These are phyloP conservation scores for Pouteria glomerata DNA, from an alignment of 148 eudicot genomes.

Conservation along the genomic window DNA sequence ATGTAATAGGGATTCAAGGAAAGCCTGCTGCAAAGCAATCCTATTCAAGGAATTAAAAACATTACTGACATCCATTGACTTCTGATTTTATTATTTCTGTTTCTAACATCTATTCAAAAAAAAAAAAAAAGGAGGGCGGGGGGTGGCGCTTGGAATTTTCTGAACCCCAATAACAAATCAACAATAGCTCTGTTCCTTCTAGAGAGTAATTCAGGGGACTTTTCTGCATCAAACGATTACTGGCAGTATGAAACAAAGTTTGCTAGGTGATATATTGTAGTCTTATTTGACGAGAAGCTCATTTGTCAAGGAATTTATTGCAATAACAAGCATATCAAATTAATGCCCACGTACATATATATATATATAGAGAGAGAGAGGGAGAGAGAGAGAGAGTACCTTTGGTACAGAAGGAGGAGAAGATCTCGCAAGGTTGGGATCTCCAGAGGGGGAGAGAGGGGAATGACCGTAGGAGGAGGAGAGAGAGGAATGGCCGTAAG, in stretches of 20 bases:
- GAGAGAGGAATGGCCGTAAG: conserved; percentile 29
- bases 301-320: neutral
- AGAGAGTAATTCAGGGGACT: neutral
- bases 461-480: conserved; percentile 37
- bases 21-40: no score
- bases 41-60: no score
- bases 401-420: conserved; percentile 14
- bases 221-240: neutral
- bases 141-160: no score
- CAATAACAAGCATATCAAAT: neutral
- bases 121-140: no score
- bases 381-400: conserved; percentile 11
- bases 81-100: no score
- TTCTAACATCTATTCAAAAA: no score
- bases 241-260: neutral
- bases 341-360: no score
- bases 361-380: no score
- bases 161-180: no score
- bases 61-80: no score
- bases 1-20: no score
- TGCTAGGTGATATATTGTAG: neutral
- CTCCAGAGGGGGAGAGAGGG: conserved; percentile 21
- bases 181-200: neutral
- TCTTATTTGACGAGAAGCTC: no score
- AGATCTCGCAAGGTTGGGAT: conserved; percentile 9